Base-by-base conservation (phyloP, 306 rosid species). In the Fragaria vesca region DNA sequence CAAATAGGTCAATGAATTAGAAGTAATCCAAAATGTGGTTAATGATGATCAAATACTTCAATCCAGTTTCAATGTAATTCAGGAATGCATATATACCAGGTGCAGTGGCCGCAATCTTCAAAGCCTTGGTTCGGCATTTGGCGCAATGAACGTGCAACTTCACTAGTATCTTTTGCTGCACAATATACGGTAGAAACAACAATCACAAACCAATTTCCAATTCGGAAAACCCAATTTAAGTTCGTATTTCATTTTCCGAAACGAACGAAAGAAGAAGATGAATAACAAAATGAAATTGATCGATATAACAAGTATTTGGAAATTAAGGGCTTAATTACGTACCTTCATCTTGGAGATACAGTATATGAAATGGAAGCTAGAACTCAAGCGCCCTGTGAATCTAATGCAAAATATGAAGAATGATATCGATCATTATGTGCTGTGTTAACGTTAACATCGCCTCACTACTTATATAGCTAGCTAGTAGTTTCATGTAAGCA, bases 101-200 rank as follows among this genome's bases (percentile, higher is more conserved):
- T 51, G 71, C 81, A 12, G 4, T 47, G 9, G 82, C 82, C 1
- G 87, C 88, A 55, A 83, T 82, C 75, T 79, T 78, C 79, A 87
- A 48, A 80, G 84, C 85, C 74, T 80, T 80, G 45, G 71, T 68
- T 50, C 87, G 63, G 79, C 77, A 55, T 82, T 80, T 85, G 10
- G 76, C 81, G 42, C 73, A 32, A 61, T 32, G 24, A 72, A 80
- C 4, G 6, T 12, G 32, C 32, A 82, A 85, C 75, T 70, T 80
- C 36, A 87, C 63, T 2, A 78, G 67, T 7, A 87, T 82, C 73
- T 87, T 85, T 75, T 82, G 76, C 90, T 85, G 74, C 82, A 74
- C 16, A 60, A 26, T 58, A 6, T 42, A 42, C 12, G 8, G 12
- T 21, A 24, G 7, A 24, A 24, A 60, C 61, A 55, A 55, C 12